Base-by-base conservation (phyloP, 208 protist species). In the Porcisia hertigi region DNA sequence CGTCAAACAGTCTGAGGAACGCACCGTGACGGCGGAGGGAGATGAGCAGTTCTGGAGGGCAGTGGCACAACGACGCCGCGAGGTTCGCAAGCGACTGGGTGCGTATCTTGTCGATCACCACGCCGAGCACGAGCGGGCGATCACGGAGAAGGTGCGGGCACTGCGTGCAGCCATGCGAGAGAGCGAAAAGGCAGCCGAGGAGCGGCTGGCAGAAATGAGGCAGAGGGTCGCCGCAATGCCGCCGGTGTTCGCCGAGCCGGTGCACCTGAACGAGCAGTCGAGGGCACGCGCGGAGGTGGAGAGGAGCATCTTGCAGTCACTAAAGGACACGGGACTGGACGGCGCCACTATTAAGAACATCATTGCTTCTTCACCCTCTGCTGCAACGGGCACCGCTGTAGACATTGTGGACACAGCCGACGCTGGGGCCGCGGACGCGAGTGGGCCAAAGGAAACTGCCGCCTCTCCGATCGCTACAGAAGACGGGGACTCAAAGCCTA, bases 221-320 rank as follows among this genome's bases (percentile, higher is more conserved):
- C 71, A 54, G 74, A 89, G 89, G 60, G 91, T 97, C 59, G 84
- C 83, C 36, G 83, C 87, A 72, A 86, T 96, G 78, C 93, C 93
- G 41, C 93, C 93, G 39, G 76, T 97, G 57, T 89, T 97, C 86
- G 87, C 89, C 20, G 93, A 97, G 79, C 90, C 91, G 58, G 83
- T 80, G 34, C 84, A 93, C 59, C 81, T 94, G 55, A 84, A 91
- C 69, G 86, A 92, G 55, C 63, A 88, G n/a, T 84, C 86, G 23
- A 89, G 89, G 80, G 82, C 79, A 9, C 86, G 90, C 43, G 85
- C 77, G 16, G 88, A 88, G 74, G 85, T 84, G 45, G 91, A 97
- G 84, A 73, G 86, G 76, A 80, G 90, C 53, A 88, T 97, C 55
- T 69, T 95, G 49, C 60, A 86, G 53, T 86, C 93, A 65, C 77